Evolutionary conservation across 2,329 filamentous ascomycete genomes (phyloP), one percentile per base, ranked within the genome.

Genomic region (Penicillium carneum): DNA sequence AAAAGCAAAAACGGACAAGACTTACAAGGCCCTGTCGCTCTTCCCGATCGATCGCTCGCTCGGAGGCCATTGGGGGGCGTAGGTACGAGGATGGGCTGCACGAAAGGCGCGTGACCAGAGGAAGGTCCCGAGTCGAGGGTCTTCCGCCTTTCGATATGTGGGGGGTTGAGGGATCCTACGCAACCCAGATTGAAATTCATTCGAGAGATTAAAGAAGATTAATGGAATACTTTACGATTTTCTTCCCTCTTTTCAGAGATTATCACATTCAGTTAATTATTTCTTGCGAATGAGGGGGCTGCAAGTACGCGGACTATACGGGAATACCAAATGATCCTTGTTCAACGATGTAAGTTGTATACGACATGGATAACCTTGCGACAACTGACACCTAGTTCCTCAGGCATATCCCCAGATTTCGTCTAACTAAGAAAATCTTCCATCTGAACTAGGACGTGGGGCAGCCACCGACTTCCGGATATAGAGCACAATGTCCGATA

Each of bases 11-110:
- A 36, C 43, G 50, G 23, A 9, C 18, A 56, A 63, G 47, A 74
- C 80, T 76, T 70, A 83, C 81, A 74, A 84, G 73, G 66, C 79
- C 82, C 61, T 80, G 75, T 71, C 78, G 77, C 75, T 84, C 81
- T 72, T 83, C 82, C 69, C 76, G 73, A 66, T 84, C 81, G 66
- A 83, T 78, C 51, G 79, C 76, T 71, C 78, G 79, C 67, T 82
- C 79, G 55, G 76, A 74, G 65, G 76, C 70, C 72, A 79, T 80
- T 76, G 79, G 76, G 79, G 54, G 76, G 57, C 77, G 80, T 66
- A 83, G 75, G 68, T 81, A 81, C 63, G 80, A 82, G 68, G 80
- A 79, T 63, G 80, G 36, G 81, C 73, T 82, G 78, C 69, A 83
- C 79, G 69, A 81, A 82, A 69, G 71, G 75, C 75, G 81, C 80